Percentiles rank a stretch among this genome's conserved stretches.
These are phyloP conservation scores for Paramyrothecium roridum DNA, from an alignment of 2,329 filamentous ascomycete genomes.

Conservation along the genomic window DNA sequence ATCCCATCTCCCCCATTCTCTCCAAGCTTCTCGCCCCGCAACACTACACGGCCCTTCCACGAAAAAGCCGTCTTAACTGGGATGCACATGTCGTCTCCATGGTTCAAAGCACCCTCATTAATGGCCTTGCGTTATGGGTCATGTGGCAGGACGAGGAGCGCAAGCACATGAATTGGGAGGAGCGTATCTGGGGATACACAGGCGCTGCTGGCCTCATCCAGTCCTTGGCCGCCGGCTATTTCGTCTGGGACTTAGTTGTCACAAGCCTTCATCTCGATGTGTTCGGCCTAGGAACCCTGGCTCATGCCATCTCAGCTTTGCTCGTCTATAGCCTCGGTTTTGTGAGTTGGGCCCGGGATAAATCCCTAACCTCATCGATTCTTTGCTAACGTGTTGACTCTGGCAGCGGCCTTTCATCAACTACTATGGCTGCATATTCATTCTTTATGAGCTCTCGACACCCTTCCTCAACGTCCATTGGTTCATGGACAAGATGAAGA, in stretches of 20 bases:
- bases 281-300: slow-evolving; percentile 74
- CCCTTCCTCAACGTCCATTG: slow-evolving; percentile 87
- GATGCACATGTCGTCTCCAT: slow-evolving; percentile 84
- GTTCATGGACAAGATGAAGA: slow-evolving; percentile 84
- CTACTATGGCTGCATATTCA: slow-evolving; percentile 77
- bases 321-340: slow-evolving; percentile 76
- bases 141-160: slow-evolving; percentile 68
- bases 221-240: slow-evolving; percentile 76
- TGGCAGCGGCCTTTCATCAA: slow-evolving; percentile 76
- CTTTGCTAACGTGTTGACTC: slow-evolving; percentile 8
- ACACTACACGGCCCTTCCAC: slow-evolving; percentile 61
- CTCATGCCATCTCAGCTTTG: slow-evolving; percentile 72
- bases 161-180: slow-evolving; percentile 60
- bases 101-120: slow-evolving; percentile 72
- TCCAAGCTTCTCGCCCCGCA: slow-evolving; percentile 60
- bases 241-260: slow-evolving; percentile 76
- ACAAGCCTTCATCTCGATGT: slow-evolving; percentile 66
- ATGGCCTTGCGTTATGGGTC: slow-evolving; percentile 68
- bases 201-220: slow-evolving; percentile 70
- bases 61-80: slow-evolving; percentile 71
- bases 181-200: slow-evolving; percentile 75
- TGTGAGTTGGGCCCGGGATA: slow-evolving; percentile 49
- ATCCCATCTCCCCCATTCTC: slow-evolving; percentile 63
- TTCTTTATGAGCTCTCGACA: slow-evolving; percentile 83
- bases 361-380: neutral